Base-by-base conservation (phyloP, 805 yeast genomes). In the Zygotorulaspora sp. region DNA sequence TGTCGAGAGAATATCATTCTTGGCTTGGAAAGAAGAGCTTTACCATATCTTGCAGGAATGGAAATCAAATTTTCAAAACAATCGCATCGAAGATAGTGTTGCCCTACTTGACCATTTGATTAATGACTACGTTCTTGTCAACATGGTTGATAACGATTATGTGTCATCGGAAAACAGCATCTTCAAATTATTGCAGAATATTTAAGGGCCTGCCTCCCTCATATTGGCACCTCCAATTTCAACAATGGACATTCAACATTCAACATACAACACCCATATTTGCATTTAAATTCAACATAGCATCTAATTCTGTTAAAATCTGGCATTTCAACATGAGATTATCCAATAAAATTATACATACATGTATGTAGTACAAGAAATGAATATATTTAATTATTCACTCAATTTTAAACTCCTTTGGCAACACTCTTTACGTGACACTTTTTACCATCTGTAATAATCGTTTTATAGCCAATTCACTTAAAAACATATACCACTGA, bases 11-110 rank as follows among this genome's bases (percentile, higher is more conserved):
- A 78, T 80, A 25, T 86, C 96, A 2, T 90, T 90, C 63, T 67
- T 89, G 52, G 97, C 97, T 10, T 90, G 97, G 97, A 89, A 87
- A 61, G 96, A 90, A 60, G 97, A 90, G 63, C 90, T 90, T 26
- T 90, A 74, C 71, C 72, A 87, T 46, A 79, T 90, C 44, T 72
- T 88, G 36, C 69, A 73, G 35, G 96, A 86, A 58, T 90, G 97
- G 97, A 70, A 68, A 49, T 63, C 68, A 30, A 72, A 75, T 34
- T 73, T 72, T 51, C 66, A 66, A 26, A 62, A 62, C 16, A 52
- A 58, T 35, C 63, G 59, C 6, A 57, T 60, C 26, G 47, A 58
- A 14, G 61, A 55, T 20, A 57, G 61, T 41, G 54, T 41, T 20
- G 32, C 40, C 16, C 46, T 53, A 27, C 40, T 51, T 32, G 46